Conservation (phyloP, 2,329 filamentous ascomycete genomes). For the Zymoseptoria brevis region DNA sequence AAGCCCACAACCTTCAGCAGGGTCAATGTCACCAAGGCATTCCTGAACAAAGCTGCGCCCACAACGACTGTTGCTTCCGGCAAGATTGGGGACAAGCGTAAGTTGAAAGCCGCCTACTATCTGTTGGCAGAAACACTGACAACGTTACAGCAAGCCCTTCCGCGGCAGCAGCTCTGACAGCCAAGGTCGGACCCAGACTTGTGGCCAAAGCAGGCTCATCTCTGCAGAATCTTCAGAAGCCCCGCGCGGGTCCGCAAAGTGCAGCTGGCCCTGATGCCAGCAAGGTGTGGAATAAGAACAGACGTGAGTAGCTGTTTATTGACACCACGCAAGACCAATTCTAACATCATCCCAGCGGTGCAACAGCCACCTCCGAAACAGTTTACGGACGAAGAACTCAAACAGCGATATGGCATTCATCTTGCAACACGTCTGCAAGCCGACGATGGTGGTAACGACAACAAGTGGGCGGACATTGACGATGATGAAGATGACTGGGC, state of each 20-base stretch:
- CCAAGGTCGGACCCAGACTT: conserved; percentile 54
- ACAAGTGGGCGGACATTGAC: conserved; percentile 84
- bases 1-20: conserved; percentile 75
- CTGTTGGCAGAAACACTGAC: conserved; percentile 8
- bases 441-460: conserved; percentile 65
- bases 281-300: conserved; percentile 84
- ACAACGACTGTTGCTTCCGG: conserved; percentile 37
- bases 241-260: conserved; percentile 29
- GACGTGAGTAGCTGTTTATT: conserved; percentile 50
- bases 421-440: conserved; percentile 70
- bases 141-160: conserved; percentile 35
- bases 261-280: conserved; percentile 56
- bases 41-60: conserved; percentile 64
- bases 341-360: conserved; percentile 39
- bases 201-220: conserved; percentile 65
- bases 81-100: conserved; percentile 50
- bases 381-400: conserved; percentile 76
- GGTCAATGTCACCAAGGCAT: conserved; percentile 77
- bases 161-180: conserved; percentile 38
- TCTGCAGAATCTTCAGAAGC: conserved; percentile 40
- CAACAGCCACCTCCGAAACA: conserved; percentile 67
- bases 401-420: conserved; percentile 78
- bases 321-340: not conserved
- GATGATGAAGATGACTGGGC: conserved; percentile 85
- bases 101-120: conserved; percentile 1